Evolutionary conservation across 768 basidiomycete species (phyloP), one percentile per base, ranked within the genome.

Genomic region (Pisolithus orientalis): DNA sequence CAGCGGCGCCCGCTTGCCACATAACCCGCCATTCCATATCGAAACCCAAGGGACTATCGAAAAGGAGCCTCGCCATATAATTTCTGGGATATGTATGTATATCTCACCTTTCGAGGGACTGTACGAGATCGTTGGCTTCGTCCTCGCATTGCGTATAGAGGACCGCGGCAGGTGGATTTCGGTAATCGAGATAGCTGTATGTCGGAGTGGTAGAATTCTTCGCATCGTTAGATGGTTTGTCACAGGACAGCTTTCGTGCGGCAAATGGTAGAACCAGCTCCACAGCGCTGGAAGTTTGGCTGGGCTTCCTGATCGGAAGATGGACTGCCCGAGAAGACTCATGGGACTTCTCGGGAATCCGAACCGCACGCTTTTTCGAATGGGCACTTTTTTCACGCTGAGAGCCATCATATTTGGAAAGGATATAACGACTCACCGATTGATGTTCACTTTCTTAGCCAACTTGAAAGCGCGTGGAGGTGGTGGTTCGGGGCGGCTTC

Each of bases 11-110:
- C 4, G 61, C 62, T n/a, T 63, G 56, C 49, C 65, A 70, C 43
- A 60, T 58, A 17, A 75, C 68, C 14, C 67, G 63, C 78, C 78
- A 80, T 57, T 80, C 78, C 39, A 80, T 65, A 61, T 80, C 79
- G 28, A 80, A 76, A 6, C 79, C 79, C 9, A 80, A 42, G 8
- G 79, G 72, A 2, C 77, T 78, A 40, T 11, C 24, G 31, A 7
- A 39, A 14, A 10, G 56, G 42, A 52, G 47, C 6, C 13, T 29
- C 27, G 4, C 37, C 7, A 6, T 9, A 4, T 25, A 27, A 7
- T 2, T 17, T 5, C n/a, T 28, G 39, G 14, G 10, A 32, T 16
- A 13, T 37, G 8, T 34, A 25, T 21, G 8, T 34, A 25, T 21
- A n/a, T n/a, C 71, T 57, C 46, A 74, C 70, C 77, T 71, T 44